Evolutionary conservation across 768 basidiomycete genomes (phyloP).

Genomic region (Tylopilus plumbeoviolaceoides): DNA sequence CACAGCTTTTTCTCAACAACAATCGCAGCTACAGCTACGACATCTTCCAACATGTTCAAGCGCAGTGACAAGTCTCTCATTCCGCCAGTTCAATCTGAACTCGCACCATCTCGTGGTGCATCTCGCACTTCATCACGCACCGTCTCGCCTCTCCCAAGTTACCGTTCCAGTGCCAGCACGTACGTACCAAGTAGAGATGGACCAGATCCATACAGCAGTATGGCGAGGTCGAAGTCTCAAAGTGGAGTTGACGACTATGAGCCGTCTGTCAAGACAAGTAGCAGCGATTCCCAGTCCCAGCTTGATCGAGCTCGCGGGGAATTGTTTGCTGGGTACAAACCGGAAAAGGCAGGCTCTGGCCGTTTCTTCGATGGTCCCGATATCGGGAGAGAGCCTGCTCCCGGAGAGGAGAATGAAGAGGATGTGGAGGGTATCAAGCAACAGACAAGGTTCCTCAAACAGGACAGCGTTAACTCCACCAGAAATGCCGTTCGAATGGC

Average conservation of each 20-base stretch:
- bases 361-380: conserved; percentile 67
- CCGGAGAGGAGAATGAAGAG: conserved; percentile 76
- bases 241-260: conserved; percentile 24
- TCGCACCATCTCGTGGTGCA: conserved; percentile 23
- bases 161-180: conserved; percentile 53
- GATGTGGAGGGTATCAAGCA: conserved; percentile 95
- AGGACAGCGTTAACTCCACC: conserved; percentile 85
- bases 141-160: conserved; percentile 39
- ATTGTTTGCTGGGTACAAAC: conserved; percentile 72
- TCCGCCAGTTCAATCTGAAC: conserved; percentile 54
- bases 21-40: not conserved
- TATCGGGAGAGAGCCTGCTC: conserved; percentile 41
- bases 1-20: conserved; percentile 5
- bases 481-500: conserved; percentile 92
- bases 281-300: conserved; percentile 37
- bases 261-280: conserved; percentile 4
- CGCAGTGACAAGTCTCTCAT: conserved; percentile 62
- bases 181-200: conserved; percentile 71
- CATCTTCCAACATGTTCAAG: conserved; percentile 36
- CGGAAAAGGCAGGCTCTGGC: conserved; percentile 53
- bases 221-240: conserved; percentile 27
- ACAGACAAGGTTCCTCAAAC: conserved; percentile 83
- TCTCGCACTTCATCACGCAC: conserved; percentile 30
- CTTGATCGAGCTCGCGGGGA: conserved; percentile 66
- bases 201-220: conserved; percentile 43